Percentiles rank a stretch among this genome's conserved stretches.
Evolutionary conservation across 345 rosid genomes (phyloP).

Genomic region (Murraya paniculata): DNA sequence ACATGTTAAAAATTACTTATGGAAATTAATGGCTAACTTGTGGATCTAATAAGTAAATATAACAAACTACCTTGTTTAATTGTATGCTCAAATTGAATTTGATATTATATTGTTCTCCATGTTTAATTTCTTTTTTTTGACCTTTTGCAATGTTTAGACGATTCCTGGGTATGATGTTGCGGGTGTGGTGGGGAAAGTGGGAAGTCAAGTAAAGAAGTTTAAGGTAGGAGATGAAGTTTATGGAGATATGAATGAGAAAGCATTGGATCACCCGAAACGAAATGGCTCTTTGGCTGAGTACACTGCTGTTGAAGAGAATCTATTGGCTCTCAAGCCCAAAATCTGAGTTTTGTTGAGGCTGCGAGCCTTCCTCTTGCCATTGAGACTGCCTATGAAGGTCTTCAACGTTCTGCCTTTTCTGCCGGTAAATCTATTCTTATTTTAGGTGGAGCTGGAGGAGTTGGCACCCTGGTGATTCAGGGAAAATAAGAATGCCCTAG

Average conservation of each 20-base stretch:
- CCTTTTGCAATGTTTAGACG: slow-evolving; percentile 39
- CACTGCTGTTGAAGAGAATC: slow-evolving; percentile 85
- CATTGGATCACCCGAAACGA: slow-evolving; percentile 82
- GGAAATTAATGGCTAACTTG: no score
- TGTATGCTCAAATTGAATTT: background rate
- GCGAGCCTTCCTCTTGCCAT: slow-evolving; percentile 86
- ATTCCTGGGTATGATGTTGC: slow-evolving; percentile 95
- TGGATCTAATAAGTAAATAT: no score
- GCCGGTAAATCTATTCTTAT: slow-evolving; percentile 81
- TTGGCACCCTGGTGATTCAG: slow-evolving; percentile 95
- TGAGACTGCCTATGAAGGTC: slow-evolving; percentile 80
- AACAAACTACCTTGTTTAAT: no score
- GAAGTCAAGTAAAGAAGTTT: slow-evolving; percentile 66
- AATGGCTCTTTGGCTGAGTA: slow-evolving; percentile 84
- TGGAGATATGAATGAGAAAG: slow-evolving; percentile 82
- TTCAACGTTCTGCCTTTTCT: slow-evolving; percentile 67
- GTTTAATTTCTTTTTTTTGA: no score
- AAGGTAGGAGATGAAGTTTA: slow-evolving; percentile 89
- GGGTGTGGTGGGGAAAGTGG: slow-evolving; percentile 82
- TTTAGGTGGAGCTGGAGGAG: slow-evolving; percentile 88
- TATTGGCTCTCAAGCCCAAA: slow-evolving; percentile 79
- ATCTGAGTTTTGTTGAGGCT: slow-evolving; percentile 71
- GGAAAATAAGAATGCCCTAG: slow-evolving; percentile 26
- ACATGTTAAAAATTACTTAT: no score
- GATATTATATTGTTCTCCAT: background rate